A percentile compares a stretch with the other conserved stretches of the same genome.
Conservation (phyloP, 164 flowering plant genomes). For the Magnolia sinica region DNA sequence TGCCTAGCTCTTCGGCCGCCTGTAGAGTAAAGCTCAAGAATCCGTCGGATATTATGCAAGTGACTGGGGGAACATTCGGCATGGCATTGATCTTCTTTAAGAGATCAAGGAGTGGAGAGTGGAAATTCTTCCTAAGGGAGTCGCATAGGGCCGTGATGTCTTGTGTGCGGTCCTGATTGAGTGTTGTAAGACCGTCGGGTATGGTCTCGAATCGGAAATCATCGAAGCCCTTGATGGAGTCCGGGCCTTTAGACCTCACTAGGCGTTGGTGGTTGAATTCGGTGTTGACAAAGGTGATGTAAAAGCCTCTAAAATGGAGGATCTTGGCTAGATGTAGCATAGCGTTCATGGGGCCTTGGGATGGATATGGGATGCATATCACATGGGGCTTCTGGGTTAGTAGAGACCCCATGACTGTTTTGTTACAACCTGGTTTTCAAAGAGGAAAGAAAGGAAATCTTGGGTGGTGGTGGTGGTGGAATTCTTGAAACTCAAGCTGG, state of each 20-base stretch:
- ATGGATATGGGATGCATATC: conserved; percentile 22
- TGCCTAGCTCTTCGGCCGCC: conserved; percentile 29
- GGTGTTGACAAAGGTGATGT: conserved; percentile 27
- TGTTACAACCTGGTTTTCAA: too few species aligned
- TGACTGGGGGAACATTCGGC: conserved; percentile 20
- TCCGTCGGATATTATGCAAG: conserved; percentile 33
- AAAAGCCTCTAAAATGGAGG: conserved; percentile 25
- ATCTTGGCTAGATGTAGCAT: conserved; percentile 14
- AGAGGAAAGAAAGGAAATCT: too few species aligned
- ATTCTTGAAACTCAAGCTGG: too few species aligned
- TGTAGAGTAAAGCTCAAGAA: conserved; percentile 28
- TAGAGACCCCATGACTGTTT: not conserved
- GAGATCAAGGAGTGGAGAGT: conserved; percentile 27
- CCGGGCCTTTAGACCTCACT: conserved; percentile 11
- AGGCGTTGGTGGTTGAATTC: conserved; percentile 14
- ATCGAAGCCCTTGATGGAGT: conserved; percentile 1
- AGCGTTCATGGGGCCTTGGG: conserved; percentile 24
- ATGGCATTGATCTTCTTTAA: conserved; percentile 21
- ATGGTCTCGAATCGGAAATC: conserved; percentile 30
- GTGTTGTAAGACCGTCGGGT: conserved; percentile 38
- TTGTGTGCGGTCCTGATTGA: conserved; percentile 35
- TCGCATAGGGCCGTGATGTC: conserved; percentile 27
- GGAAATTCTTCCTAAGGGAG: conserved; percentile 15
- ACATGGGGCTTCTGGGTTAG: conserved; percentile 16
- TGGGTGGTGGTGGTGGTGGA: too few species aligned